These are phyloP conservation scores for Chaetomium sp. DNA, from an alignment of 2,329 filamentous ascomycete species.

Conservation along the genomic window DNA sequence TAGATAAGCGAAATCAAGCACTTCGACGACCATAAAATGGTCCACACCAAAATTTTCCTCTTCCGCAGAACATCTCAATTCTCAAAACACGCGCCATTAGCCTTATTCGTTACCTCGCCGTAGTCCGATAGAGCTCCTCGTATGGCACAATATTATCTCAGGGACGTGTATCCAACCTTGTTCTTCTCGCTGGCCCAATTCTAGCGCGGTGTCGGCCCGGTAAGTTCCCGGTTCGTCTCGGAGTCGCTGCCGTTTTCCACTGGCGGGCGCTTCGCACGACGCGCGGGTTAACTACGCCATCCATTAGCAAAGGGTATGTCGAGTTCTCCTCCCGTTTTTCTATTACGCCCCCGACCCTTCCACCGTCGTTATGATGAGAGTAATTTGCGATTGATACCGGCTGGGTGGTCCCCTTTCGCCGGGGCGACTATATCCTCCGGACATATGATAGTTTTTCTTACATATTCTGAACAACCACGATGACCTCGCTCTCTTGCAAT, in stretches of 20 bases:
- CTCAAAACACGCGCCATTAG: too few species aligned
- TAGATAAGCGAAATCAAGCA: not conserved
- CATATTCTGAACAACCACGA: slow-evolving; percentile 68
- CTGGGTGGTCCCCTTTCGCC: slow-evolving; percentile 70
- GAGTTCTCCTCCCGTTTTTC: not conserved
- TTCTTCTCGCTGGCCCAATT: too few species aligned
- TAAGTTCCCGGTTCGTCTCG: too few species aligned
- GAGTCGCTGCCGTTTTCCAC: too few species aligned
- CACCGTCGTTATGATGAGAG: slow-evolving; percentile 59
- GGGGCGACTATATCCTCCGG: slow-evolving; percentile 67
- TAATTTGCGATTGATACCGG: slow-evolving; percentile 93
- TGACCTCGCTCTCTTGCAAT: not conserved
- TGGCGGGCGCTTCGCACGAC: too few species aligned
- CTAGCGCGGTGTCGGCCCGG: too few species aligned
- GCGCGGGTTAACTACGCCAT: not conserved
- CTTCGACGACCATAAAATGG: not conserved
- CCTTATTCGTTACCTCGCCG: too few species aligned
- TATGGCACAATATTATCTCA: too few species aligned
- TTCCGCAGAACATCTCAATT: not conserved
- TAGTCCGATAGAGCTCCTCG: too few species aligned
- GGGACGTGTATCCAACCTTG: too few species aligned
- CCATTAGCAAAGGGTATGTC: slow-evolving; percentile 7
- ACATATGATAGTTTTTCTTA: slow-evolving; percentile 83
- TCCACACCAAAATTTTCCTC: slow-evolving; percentile 2
- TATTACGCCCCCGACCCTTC: not conserved